Conservation (phyloP, 768 basidiomycete species). For the Amanita brunnescens region DNA sequence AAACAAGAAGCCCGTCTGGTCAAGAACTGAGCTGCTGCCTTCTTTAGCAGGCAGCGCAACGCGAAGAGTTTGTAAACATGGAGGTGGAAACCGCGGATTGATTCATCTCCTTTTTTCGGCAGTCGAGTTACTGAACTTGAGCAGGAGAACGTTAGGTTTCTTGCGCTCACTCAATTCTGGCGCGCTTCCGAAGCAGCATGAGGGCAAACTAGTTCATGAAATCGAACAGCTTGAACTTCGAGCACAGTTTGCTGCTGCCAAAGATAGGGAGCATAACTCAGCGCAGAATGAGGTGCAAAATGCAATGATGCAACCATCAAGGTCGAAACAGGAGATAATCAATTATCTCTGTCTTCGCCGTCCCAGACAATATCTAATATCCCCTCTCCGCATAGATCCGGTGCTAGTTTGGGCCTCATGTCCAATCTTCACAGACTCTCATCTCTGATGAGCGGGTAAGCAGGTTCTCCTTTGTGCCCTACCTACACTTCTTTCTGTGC, state of each 20-base stretch:
- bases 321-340: constrained; percentile 48
- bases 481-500: constrained; percentile 63
- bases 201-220: constrained; percentile 41
- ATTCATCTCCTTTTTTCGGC: constrained; percentile 15
- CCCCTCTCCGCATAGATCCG: constrained; percentile 46
- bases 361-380: constrained; percentile 25
- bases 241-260: constrained; percentile 51
- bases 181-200: constrained; percentile 18
- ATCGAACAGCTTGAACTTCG: constrained; percentile 64
- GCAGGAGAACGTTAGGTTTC: constrained; percentile 72
- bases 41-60: constrained; percentile 83
- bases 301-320: constrained; percentile 36
- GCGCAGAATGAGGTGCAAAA: constrained; percentile 45
- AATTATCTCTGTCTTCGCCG: constrained; percentile 36
- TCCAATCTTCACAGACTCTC: constrained; percentile 7
- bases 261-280: constrained; percentile 62
- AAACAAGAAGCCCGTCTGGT: constrained; percentile 89
- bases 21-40: constrained; percentile 88
- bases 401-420: constrained; percentile 64
- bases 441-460: constrained; percentile 15
- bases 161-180: constrained; percentile 41
- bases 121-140: constrained; percentile 82
- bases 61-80: constrained; percentile 88
- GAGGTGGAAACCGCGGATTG: constrained; percentile 48
- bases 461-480: constrained; percentile 74